phyloP scores from a whole-genome alignment of 139 green algal species.

The Picochlorum sp. region DNA sequence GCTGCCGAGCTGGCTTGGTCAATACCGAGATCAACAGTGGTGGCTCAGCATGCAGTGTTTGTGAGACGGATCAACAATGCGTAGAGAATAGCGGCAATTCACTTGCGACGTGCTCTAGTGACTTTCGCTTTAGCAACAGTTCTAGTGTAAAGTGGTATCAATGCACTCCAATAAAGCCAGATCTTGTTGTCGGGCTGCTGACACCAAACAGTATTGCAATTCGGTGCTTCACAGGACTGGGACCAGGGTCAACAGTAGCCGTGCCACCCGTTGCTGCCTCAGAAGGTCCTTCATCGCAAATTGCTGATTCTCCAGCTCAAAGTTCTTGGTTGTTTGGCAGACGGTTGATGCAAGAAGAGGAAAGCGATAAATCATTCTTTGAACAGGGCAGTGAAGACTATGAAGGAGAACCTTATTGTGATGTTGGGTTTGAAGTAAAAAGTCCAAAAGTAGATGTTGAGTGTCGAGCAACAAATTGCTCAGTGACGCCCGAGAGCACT shows the following conservation, averaged over 20 bases:
- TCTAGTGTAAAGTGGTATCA: constrained; percentile 21
- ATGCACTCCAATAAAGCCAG: constrained; percentile 9
- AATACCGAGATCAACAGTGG: too few relatives aligned
- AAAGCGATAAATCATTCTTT: background rate
- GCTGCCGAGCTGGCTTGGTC: too few relatives aligned
- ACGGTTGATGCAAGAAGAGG: background rate
- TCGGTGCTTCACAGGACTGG: background rate
- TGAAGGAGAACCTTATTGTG: constrained; percentile 6
- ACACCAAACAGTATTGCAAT: constrained; percentile 1
- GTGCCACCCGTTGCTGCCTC: background rate
- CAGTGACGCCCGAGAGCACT: background rate
- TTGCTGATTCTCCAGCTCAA: too few relatives aligned
- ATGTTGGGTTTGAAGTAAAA: constrained; percentile 2
- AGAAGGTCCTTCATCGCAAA: background rate
- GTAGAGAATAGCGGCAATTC: constrained; percentile 1
- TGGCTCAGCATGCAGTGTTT: constrained; percentile 27
- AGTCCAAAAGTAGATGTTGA: background rate
- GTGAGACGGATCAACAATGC: constrained; percentile 20
- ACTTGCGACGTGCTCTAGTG: constrained; percentile 26
- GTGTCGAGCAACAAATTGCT: background rate
- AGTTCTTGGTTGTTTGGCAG: background rate
- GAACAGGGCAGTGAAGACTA: too few relatives aligned
- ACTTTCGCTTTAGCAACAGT: constrained; percentile 18
- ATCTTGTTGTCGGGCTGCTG: background rate
- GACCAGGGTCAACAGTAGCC: background rate